Evolutionary conservation across 345 rosid species (phyloP), one percentile per base, ranked within the genome.

Genomic region (Pelargonium nanum): DNA sequence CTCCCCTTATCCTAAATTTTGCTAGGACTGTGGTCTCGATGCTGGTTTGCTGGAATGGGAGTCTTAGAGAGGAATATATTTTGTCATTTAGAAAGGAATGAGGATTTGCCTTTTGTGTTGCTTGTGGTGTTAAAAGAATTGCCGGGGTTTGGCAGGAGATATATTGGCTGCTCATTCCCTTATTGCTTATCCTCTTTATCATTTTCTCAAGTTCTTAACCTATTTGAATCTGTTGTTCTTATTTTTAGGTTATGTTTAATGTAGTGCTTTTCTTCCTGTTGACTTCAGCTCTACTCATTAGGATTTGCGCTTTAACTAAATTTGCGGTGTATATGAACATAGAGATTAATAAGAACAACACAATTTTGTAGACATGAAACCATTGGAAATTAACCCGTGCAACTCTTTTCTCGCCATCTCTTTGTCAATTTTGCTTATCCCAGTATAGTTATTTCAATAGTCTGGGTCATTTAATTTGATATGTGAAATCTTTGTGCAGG

Each of bases 401-500:
- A n/a, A n/a, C n/a, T n/a, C n/a, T n/a, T n/a, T n/a, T n/a, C n/a
- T n/a, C n/a, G n/a, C n/a, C n/a, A n/a, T n/a, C n/a, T n/a, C n/a
- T n/a, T n/a, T n/a, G n/a, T n/a, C n/a, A n/a, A n/a, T n/a, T n/a
- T n/a, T n/a, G n/a, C n/a, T 48, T 53, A 32, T 17, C 19, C 19
- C 5, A 19, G 15, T 59, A 24, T 53, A 13, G 21, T 12, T n/a
- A n/a, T 26, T 22, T 57, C 19, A 57, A 25, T 63, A 32, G 64
- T 21, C 21, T 20, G 19, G 30, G 53, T 69, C 21, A 61, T 64
- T 62, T 65, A 22, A 57, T n/a, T 24, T 24, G 13, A 63, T 55
- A 64, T 17, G 56, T 67, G 52, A 57, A 57, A 22, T 53, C 6
- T 54, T 26, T 53, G 4, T 70, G 77, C 86, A 94, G 97, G 99